Percentiles rank a stretch among this genome's conserved stretches.
Conservation (phyloP, 495 filamentous ascomycete species). For the Aspergillus asperescens region DNA sequence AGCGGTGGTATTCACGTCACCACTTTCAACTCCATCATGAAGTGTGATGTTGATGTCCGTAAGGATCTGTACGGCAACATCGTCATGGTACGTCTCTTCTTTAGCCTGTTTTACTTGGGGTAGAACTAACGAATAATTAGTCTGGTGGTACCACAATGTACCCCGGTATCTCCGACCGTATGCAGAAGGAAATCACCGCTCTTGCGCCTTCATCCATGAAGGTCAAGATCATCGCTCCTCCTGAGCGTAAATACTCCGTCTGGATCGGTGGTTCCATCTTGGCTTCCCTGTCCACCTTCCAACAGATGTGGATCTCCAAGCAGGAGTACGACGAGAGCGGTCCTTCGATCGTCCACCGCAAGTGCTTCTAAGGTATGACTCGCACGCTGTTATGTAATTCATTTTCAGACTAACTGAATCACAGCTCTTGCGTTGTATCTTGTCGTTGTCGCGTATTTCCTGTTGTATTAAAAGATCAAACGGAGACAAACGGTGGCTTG, state of each 20-base stretch:
- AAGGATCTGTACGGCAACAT: slow-evolving; percentile 99
- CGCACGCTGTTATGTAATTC: not conserved
- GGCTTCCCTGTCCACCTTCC: slow-evolving; percentile 98
- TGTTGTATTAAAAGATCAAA: slow-evolving; percentile 48
- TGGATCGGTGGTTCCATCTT: slow-evolving; percentile 99
- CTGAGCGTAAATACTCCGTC: slow-evolving; percentile 83
- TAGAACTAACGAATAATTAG: slow-evolving; percentile 37
- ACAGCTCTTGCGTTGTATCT: slow-evolving; percentile 27
- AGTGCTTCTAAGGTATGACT: slow-evolving; percentile 86
- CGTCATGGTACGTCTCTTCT: slow-evolving; percentile 75
- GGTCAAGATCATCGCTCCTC: slow-evolving; percentile 74
- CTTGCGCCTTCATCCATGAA: slow-evolving; percentile 94
- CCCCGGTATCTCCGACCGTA: slow-evolving; percentile 99
- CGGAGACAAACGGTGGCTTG: slow-evolving; percentile 40
- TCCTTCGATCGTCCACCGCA: slow-evolving; percentile 99
- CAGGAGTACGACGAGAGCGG: slow-evolving; percentile 99
- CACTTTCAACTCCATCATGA: slow-evolving; percentile 99
- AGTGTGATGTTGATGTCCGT: slow-evolving; percentile 99
- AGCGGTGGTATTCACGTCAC: slow-evolving; percentile 98
- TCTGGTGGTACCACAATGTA: slow-evolving; percentile 99
- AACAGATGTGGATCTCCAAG: slow-evolving; percentile 99
- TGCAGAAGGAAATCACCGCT: slow-evolving; percentile 99
- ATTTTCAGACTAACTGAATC: not conserved
- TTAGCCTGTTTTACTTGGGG: not conserved
- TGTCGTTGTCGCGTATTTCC: slow-evolving; percentile 43